Evolutionary conservation across 2,329 filamentous ascomycete species (phyloP).

Genomic region (Fusarium buxicola): DNA sequence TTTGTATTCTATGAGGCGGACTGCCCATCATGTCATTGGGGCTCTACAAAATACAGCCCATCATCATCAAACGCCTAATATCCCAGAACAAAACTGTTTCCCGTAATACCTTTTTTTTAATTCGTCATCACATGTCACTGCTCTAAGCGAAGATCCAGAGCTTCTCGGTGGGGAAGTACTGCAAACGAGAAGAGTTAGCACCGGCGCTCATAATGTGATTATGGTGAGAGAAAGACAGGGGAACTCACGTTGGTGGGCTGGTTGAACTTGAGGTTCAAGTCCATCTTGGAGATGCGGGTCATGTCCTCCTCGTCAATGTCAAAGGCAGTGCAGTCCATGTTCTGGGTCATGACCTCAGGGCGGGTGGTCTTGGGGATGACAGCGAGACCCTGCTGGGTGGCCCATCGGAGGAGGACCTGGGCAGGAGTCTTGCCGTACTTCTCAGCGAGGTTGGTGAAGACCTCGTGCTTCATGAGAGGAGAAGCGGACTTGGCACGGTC

Average conservation of each 20-base stretch:
- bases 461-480: conserved; percentile 76
- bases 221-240: background rate
- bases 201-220: background rate
- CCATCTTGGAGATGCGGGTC: conserved; percentile 72
- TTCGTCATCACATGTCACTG: conserved; percentile 29
- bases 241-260: conserved; percentile 75
- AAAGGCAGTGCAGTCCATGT: conserved; percentile 75
- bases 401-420: conserved; percentile 88
- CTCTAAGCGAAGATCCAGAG: conserved; percentile 69
- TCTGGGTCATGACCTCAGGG: conserved; percentile 66
- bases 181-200: conserved; percentile 20
- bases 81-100: conserved; percentile 41
- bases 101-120: conserved; percentile 32
- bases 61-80: conserved; percentile 45
- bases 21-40: conserved; percentile 33
- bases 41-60: conserved; percentile 42
- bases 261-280: conserved; percentile 79
- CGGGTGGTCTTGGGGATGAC: conserved; percentile 83
- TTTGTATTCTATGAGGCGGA: conserved; percentile 43
- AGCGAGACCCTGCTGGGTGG: conserved; percentile 82
- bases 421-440: conserved; percentile 80
- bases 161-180: conserved; percentile 68
- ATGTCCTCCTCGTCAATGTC: conserved; percentile 75
- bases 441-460: conserved; percentile 72
- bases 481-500: conserved; percentile 66